Conservation (phyloP, 192 early-diverging fungal species). For the Gamsiella multidivaricata region DNA sequence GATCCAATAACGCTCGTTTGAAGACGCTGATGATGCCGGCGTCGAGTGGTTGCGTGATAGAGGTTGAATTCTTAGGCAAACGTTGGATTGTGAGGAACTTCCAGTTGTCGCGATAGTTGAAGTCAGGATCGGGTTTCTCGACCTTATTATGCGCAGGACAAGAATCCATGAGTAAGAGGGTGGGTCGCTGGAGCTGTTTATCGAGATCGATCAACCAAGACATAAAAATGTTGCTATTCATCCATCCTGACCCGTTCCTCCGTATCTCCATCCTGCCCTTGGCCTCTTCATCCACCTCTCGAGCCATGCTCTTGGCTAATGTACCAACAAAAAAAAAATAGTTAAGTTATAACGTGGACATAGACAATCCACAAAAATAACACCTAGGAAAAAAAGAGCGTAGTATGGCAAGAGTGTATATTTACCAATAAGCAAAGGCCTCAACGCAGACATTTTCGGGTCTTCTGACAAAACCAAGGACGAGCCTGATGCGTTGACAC, state of each 20-base stretch:
- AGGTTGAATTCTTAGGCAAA: slow-evolving; percentile 8
- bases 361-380: too few relatives aligned
- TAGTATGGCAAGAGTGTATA: too few relatives aligned
- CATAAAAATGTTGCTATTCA: slow-evolving; percentile 5
- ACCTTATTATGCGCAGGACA: slow-evolving; percentile 2
- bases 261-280: background rate
- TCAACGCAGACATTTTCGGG: slow-evolving; percentile 2
- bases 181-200: slow-evolving; percentile 6
- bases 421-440: slow-evolving; percentile 23
- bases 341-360: background rate
- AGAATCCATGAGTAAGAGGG: slow-evolving; percentile 19
- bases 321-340: background rate
- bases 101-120: background rate
- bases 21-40: slow-evolving; percentile 26
- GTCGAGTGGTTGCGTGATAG: slow-evolving; percentile 17
- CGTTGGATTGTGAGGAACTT: slow-evolving; percentile 11
- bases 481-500: slow-evolving; percentile 19
- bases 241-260: slow-evolving; percentile 14
- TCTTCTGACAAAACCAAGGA: slow-evolving; percentile 2
- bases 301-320: slow-evolving; percentile 7
- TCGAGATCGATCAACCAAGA: slow-evolving; percentile 7
- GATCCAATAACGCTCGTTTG: slow-evolving; percentile 20
- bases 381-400: too few relatives aligned
- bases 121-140: background rate
- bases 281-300: slow-evolving; percentile 3